Evolutionary conservation across 768 basidiomycete genomes (phyloP).

Genomic region (Gyrodon lividus): DNA sequence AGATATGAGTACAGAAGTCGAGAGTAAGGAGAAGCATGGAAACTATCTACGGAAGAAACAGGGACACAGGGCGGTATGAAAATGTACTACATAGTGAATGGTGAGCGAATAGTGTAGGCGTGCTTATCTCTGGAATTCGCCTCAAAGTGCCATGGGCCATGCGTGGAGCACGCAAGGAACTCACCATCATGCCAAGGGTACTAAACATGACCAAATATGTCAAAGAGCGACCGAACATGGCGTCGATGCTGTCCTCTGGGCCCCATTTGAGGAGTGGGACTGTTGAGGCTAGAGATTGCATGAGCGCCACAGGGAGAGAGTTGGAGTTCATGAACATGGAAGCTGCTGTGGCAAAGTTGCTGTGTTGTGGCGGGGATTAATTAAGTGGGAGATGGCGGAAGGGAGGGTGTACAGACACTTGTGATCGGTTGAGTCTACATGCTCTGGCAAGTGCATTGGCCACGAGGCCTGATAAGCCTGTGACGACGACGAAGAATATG

Average conservation of each 20-base stretch:
- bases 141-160: too few species aligned
- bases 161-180: too few species aligned
- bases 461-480: conserved; percentile 64
- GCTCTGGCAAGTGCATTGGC: conserved; percentile 62
- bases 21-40: not conserved
- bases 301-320: conserved; percentile 90
- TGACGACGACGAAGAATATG: conserved; percentile 80
- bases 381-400: not conserved
- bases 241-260: conserved; percentile 72
- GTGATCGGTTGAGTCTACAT: conserved; percentile 69
- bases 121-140: not conserved
- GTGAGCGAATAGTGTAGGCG: too few species aligned
- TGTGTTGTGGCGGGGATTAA: conserved; percentile 29
- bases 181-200: conserved; percentile 92
- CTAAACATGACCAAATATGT: conserved; percentile 91
- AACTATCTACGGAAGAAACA: too few species aligned
- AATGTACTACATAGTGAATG: too few species aligned
- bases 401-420: conserved; percentile 51
- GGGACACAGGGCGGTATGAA: too few species aligned
- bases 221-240: conserved; percentile 89
- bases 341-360: conserved; percentile 77
- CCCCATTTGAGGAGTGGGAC: conserved; percentile 85
- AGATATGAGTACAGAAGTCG: not conserved
- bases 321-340: conserved; percentile 95
- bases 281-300: conserved; percentile 84